A percentile compares a stretch with the other conserved stretches of the same genome.
Evolutionary conservation across 441 rosid genomes (phyloP).

Genomic region (Melastoma candidum): DNA sequence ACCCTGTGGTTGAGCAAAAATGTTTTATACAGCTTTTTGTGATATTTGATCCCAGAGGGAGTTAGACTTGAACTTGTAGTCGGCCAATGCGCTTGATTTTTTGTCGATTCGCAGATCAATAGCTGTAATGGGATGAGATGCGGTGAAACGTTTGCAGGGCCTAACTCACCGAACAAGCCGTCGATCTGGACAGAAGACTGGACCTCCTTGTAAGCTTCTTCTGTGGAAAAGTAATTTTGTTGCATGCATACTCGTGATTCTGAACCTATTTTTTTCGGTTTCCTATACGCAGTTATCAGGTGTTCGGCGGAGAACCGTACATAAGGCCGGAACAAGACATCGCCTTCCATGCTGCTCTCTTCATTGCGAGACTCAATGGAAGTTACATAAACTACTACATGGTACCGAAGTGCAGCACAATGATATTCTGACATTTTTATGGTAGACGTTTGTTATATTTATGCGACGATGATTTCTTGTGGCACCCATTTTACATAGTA

Average conservation of each 20-base stretch:
- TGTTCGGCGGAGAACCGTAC: constrained; percentile 48
- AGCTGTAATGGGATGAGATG: constrained; percentile 68
- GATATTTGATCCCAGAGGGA: neutral
- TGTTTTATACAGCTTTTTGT: neutral
- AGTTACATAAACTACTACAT: constrained; percentile 56
- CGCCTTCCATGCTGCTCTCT: constrained; percentile 54
- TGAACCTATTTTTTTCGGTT: neutral
- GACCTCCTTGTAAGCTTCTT: constrained; percentile 51
- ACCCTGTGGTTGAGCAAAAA: constrained; percentile 44
- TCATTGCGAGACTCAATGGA: constrained; percentile 50
- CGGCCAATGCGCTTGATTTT: neutral
- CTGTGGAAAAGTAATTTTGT: neutral
- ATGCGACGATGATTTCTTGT: too few species aligned
- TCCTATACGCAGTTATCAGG: constrained; percentile 37
- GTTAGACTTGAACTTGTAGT: neutral
- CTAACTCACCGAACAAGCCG: constrained; percentile 59
- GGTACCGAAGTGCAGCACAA: constrained; percentile 65
- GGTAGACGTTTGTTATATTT: too few species aligned
- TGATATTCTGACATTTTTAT: constrained; percentile 2
- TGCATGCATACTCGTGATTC: neutral
- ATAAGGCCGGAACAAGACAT: constrained; percentile 61
- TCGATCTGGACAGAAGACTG: constrained; percentile 66
- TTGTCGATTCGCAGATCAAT: constrained; percentile 32
- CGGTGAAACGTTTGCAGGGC: constrained; percentile 56
- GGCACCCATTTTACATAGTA: constrained; percentile 26